Evolutionary conservation across 345 rosid genomes (phyloP).

Genomic region (Firmiana major): DNA sequence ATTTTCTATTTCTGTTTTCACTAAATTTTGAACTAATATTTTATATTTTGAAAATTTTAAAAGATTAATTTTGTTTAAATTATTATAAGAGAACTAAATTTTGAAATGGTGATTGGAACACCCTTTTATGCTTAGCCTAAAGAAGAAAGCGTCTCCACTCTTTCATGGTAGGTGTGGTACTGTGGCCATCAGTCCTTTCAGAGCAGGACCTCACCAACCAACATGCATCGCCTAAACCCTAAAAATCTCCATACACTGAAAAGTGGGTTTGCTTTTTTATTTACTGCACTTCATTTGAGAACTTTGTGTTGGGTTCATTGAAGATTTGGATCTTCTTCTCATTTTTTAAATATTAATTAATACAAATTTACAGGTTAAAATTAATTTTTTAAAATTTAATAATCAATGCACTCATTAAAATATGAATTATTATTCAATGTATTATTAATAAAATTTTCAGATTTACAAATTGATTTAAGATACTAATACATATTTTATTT

Average conservation of each 20-base stretch:
- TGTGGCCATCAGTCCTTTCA: neutral
- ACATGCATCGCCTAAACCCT: neutral
- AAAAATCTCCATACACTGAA: neutral
- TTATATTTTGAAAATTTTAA: too few relatives aligned
- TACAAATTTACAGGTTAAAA: neutral
- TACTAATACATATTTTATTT: too few relatives aligned
- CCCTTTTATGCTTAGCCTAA: neutral
- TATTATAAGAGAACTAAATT: too few relatives aligned
- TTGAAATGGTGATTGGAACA: neutral
- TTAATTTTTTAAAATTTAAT: too few relatives aligned
- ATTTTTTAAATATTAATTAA: neutral
- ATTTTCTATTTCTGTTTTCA: too few relatives aligned
- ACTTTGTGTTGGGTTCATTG: neutral
- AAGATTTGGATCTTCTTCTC: neutral
- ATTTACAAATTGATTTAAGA: too few relatives aligned
- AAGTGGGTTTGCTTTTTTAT: neutral
- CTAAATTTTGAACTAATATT: too few relatives aligned
- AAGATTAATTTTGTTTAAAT: too few relatives aligned
- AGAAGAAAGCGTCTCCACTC: neutral
- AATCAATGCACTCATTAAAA: too few relatives aligned
- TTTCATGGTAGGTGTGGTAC: neutral
- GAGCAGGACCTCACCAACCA: neutral
- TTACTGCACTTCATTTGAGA: neutral
- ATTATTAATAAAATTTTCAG: too few relatives aligned
- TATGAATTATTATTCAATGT: too few relatives aligned